phyloP scores from a whole-genome alignment of 176 grass and related monocot species.

The Eragrostis curvula region DNA sequence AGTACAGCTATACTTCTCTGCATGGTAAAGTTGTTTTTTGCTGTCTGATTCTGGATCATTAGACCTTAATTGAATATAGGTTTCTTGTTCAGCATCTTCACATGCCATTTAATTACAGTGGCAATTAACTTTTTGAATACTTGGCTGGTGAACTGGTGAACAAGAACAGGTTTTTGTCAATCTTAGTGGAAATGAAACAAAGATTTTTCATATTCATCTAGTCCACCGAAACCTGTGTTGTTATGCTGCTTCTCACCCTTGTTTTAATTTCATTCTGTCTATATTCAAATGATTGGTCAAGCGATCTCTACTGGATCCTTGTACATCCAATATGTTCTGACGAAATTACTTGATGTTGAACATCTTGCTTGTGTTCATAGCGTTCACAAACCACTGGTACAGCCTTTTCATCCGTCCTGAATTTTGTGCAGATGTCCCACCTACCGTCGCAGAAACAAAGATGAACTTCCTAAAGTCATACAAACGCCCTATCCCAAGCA shows the following conservation, averaged over 20 bases:
- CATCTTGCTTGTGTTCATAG: neutral
- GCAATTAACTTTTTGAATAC: neutral
- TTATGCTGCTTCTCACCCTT: neutral
- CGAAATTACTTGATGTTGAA: neutral
- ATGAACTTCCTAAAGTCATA: conserved; percentile 86
- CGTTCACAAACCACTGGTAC: conserved; percentile 9
- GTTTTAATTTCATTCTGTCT: neutral
- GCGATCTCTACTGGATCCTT: neutral
- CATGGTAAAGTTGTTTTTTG: neutral
- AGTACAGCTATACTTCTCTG: neutral
- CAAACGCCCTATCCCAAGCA: conserved; percentile 94
- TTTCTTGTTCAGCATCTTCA: neutral
- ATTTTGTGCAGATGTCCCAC: conserved; percentile 68
- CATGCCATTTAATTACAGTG: neutral
- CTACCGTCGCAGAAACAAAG: conserved; percentile 90
- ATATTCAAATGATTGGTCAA: conserved; percentile 23
- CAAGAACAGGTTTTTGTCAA: neutral
- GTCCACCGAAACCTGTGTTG: neutral
- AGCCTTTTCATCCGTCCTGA: conserved; percentile 35
- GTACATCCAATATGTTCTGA: conserved; percentile 11
- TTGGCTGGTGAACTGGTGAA: neutral
- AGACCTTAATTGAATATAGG: neutral
- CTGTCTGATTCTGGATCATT: neutral
- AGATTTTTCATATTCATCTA: neutral
- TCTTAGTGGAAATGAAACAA: neutral